Conservation (phyloP, 176 grass and related monocot species). For the Cenchrus fungigraminus region DNA sequence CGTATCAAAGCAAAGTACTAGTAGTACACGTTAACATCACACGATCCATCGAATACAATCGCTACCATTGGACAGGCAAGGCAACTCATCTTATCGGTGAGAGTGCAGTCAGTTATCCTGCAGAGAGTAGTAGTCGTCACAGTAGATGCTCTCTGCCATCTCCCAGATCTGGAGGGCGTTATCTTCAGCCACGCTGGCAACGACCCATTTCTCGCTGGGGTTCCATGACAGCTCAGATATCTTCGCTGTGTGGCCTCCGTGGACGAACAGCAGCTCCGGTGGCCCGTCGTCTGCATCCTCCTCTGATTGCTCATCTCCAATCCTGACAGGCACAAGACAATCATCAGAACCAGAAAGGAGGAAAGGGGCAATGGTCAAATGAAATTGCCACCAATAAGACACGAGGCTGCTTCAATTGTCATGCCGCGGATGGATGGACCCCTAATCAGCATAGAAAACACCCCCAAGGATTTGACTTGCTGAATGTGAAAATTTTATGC, state of each 20-base stretch:
- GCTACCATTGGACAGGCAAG: background rate
- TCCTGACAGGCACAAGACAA: slow-evolving; percentile 46
- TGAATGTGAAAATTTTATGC: background rate
- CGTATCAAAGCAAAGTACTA: no score
- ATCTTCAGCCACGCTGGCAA: slow-evolving; percentile 83
- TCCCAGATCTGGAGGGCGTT: slow-evolving; percentile 93
- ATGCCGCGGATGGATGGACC: background rate
- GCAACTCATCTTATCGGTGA: background rate
- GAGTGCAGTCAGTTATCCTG: slow-evolving; percentile 19
- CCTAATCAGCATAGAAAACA: background rate
- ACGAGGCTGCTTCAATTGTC: slow-evolving; percentile 4
- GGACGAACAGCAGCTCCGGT: slow-evolving; percentile 84
- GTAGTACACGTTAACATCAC: slow-evolving; percentile 18
- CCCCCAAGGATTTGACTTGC: background rate
- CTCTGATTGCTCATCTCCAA: slow-evolving; percentile 88
- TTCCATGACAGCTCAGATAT: slow-evolving; percentile 94
- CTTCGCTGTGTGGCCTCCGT: slow-evolving; percentile 83
- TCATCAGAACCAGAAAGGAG: background rate
- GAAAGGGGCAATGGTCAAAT: background rate
- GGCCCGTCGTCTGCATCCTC: slow-evolving; percentile 87
- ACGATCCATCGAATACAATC: background rate
- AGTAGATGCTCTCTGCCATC: slow-evolving; percentile 89
- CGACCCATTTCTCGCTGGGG: slow-evolving; percentile 68
- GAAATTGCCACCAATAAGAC: background rate
- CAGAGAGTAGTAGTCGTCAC: slow-evolving; percentile 54